These are phyloP conservation scores for Camellia granthamiana DNA, from an alignment of 148 eudicot genomes.

Conservation along the genomic window DNA sequence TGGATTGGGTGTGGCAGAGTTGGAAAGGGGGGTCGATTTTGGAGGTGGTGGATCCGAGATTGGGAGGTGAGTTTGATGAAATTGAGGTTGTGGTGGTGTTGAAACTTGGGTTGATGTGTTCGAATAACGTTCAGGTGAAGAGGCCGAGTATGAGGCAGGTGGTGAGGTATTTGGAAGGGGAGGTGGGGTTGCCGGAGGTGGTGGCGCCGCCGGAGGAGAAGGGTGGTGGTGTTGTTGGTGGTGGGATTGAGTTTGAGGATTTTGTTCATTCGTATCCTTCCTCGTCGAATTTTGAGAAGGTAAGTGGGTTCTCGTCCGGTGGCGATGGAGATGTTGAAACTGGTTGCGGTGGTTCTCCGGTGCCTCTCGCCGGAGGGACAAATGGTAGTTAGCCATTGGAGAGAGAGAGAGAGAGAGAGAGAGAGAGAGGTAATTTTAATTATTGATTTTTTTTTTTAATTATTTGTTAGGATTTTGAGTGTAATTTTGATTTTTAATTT, in stretches of 20 bases:
- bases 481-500: background rate
- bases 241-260: conserved; percentile 44
- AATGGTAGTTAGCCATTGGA: conserved; percentile 24
- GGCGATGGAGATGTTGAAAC: conserved; percentile 38
- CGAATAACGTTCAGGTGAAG: conserved; percentile 38
- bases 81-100: conserved; percentile 46
- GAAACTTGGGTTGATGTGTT: conserved; percentile 73
- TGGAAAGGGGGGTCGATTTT: conserved; percentile 56
- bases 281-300: conserved; percentile 37
- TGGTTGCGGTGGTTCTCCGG: conserved; percentile 31
- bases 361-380: conserved; percentile 29
- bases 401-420: background rate
- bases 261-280: conserved; percentile 52
- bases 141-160: conserved; percentile 78
- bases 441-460: background rate
- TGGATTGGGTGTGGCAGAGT: conserved; percentile 80
- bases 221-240: background rate
- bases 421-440: too few relatives aligned
- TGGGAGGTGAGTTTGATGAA: conserved; percentile 55
- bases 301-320: conserved; percentile 24
- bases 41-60: conserved; percentile 60
- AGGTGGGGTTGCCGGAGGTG: conserved; percentile 47
- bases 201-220: conserved; percentile 39
- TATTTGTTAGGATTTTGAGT: background rate
- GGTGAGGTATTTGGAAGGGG: conserved; percentile 72